phyloP scores from a whole-genome alignment of 176 grass and related monocot genomes.

The Carex pumila region DNA sequence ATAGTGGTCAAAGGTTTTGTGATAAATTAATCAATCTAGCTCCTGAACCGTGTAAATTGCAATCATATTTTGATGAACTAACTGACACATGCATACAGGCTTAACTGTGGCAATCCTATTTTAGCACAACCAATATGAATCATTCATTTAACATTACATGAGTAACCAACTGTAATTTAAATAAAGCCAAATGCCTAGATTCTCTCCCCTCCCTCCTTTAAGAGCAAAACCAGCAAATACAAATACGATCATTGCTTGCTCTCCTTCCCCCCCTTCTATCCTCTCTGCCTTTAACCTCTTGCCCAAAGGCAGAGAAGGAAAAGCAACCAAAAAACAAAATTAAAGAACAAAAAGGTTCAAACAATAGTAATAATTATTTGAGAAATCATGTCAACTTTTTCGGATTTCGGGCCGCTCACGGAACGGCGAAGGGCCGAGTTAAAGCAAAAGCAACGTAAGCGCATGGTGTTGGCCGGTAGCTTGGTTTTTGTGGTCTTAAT shows the following conservation, averaged over 20 bases:
- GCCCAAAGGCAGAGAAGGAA: constrained; percentile 27
- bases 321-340: neutral
- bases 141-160: constrained; percentile 17
- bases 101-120: constrained; percentile 6
- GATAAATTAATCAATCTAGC: neutral
- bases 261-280: constrained; percentile 28
- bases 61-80: no score
- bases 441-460: constrained; percentile 37
- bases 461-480: constrained; percentile 43
- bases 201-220: constrained; percentile 57
- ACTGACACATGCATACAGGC: neutral
- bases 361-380: neutral
- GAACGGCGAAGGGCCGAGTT: constrained; percentile 71
- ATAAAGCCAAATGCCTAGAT: constrained; percentile 33
- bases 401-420: constrained; percentile 67
- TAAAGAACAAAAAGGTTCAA: neutral
- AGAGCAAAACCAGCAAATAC: constrained; percentile 36
- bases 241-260: constrained; percentile 17
- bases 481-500: constrained; percentile 34
- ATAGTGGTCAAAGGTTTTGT: neutral
- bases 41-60: neutral
- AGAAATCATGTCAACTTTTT: constrained; percentile 63
- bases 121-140: neutral
- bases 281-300: constrained; percentile 56
- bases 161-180: constrained; percentile 24